Evolutionary conservation across 768 basidiomycete genomes (phyloP), one percentile per base, ranked within the genome.

Genomic region (Phylloporus rhodoxanthus): DNA sequence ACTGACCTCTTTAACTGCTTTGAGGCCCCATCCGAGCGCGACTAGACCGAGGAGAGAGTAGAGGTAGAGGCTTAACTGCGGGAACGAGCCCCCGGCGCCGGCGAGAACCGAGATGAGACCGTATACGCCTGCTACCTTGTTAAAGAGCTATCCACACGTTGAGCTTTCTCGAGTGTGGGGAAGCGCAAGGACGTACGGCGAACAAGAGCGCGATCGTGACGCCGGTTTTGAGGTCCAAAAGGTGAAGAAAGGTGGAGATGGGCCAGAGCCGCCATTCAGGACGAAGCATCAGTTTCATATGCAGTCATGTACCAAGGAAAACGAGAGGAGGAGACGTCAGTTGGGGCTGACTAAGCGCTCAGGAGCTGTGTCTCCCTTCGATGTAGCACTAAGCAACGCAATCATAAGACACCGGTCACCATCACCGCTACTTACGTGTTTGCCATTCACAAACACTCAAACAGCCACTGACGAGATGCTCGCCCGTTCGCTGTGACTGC

Each of bases 71-170:
- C 84, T 88, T 52, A 97, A 76, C 69, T 99, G 96, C 0, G 87
- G 83, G 57, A 92, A 82, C n/a, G 86, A 84, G n/a, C 87, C 86
- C n/a, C 89, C 91, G 26, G 89, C 85, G 17, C 94, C 94, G 1
- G 87, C 87, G 51, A 93, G 70, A 49, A 93, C 79, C 5, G 93
- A 94, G 51, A 99, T 84, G 50, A 99, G 79, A 48, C 96, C 96
- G 65, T 98, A 99, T 8, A 97, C 81, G 44, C 96, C 95, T 17
- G 96, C 94, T 43, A 94, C 95, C 72, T 99, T 99, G 79, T 99
- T 99, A 57, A 99, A 74, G 46, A 92, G 71, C 88, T 89, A 60
- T 21, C n/a, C 8, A 11, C 43, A 57, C 33, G 49, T 42, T 59
- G 54, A 55, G 58, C 17, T 40, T 41, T 34, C 19, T 14, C 0